A percentile compares a stretch with the other conserved stretches of the same genome.
Conservation (phyloP, 106 monocot genomes). For the Dendrobium catenatum region DNA sequence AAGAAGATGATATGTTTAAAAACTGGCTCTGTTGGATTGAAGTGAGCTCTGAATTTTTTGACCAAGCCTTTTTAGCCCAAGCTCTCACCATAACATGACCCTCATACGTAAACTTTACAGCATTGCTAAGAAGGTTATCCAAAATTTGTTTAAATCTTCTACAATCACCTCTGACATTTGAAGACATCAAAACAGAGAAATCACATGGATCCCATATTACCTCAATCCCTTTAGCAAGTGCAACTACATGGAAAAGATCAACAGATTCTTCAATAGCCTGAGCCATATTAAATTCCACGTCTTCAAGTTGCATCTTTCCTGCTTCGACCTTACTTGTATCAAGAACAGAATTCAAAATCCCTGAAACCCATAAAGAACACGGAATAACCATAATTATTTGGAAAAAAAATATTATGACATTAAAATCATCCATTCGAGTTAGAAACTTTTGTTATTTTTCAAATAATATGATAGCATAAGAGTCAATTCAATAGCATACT, state of each 20-base stretch:
- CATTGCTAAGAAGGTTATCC: conserved; percentile 80
- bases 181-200: conserved; percentile 42
- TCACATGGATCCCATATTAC: conserved; percentile 98
- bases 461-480: background rate
- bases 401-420: background rate
- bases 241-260: conserved; percentile 61
- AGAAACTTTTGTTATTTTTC: background rate
- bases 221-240: conserved; percentile 60
- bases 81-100: conserved; percentile 65
- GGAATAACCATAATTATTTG: background rate
- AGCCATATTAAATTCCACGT: conserved; percentile 67
- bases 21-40: conserved; percentile 4
- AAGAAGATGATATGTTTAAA: background rate
- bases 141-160: conserved; percentile 66
- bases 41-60: conserved; percentile 9
- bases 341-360: conserved; percentile 80
- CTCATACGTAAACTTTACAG: conserved; percentile 71
- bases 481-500: background rate
- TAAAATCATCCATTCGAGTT: background rate
- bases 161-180: conserved; percentile 64
- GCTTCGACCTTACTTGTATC: conserved; percentile 87
- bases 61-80: conserved; percentile 37
- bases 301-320: conserved; percentile 82
- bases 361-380: conserved; percentile 18
- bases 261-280: conserved; percentile 71